Conservation (phyloP, 805 yeast species). For the Zygosaccharomyces bailii region DNA sequence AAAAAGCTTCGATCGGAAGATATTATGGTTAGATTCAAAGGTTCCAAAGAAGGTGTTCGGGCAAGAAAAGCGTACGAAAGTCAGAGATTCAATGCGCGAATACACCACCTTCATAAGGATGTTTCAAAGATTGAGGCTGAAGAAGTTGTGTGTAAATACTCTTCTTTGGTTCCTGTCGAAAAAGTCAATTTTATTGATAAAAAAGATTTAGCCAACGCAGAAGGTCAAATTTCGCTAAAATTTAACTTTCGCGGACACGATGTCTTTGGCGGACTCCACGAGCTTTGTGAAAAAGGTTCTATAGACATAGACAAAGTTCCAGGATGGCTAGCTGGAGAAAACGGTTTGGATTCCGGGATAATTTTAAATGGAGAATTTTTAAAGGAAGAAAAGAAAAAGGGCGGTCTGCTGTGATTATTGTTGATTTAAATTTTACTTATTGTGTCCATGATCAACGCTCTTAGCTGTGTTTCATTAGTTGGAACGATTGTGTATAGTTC, state of each 20-base stretch:
- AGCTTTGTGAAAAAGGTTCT: conserved; percentile 49
- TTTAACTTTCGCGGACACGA: conserved; percentile 58
- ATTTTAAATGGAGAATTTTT: conserved; percentile 40
- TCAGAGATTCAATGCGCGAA: conserved; percentile 27
- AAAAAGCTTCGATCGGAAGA: conserved; percentile 44
- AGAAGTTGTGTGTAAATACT: conserved; percentile 33
- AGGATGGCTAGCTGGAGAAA: conserved; percentile 77
- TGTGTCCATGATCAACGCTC: conserved; percentile 22
- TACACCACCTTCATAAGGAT: conserved; percentile 21
- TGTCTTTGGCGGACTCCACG: conserved; percentile 75
- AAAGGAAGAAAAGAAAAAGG: conserved; percentile 16
- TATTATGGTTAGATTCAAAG: conserved; percentile 55
- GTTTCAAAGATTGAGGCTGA: conserved; percentile 9
- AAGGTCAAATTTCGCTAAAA: conserved; percentile 20
- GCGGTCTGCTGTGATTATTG: conserved; percentile 21
- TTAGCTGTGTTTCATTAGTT: conserved; percentile 27
- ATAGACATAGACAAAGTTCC: conserved; percentile 60
- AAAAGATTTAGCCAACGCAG: conserved; percentile 21
- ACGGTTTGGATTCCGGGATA: conserved; percentile 50
- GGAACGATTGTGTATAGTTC: conserved; percentile 26
- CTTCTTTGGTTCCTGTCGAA: conserved; percentile 59
- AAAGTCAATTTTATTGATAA: conserved; percentile 45
- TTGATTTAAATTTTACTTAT: conserved; percentile 18
- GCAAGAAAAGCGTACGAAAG: conserved; percentile 43
- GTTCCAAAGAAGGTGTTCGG: conserved; percentile 40